Conservation (phyloP, 164 flowering plant species). For the Pachysandra terminalis region DNA sequence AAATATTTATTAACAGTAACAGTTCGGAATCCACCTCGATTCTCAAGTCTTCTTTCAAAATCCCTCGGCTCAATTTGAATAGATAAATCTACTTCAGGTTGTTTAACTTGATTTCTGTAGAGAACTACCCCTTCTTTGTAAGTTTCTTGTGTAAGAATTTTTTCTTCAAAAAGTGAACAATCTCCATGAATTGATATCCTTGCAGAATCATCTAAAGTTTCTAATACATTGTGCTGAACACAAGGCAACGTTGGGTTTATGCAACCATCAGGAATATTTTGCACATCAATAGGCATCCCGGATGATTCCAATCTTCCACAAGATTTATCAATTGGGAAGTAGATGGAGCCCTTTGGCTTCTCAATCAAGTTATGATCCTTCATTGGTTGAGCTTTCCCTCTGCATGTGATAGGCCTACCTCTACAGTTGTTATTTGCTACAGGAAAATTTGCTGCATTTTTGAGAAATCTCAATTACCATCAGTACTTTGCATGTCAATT, state of each 20-base stretch:
- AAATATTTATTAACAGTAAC: conserved; percentile 51
- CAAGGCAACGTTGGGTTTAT: conserved; percentile 17
- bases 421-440: conserved; percentile 5
- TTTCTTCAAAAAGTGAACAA: conserved; percentile 21
- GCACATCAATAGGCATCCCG: conserved; percentile 20
- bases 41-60: conserved; percentile 17
- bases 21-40: conserved; percentile 21
- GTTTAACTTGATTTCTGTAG: conserved; percentile 28
- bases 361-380: conserved; percentile 19
- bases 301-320: conserved; percentile 18
- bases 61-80: conserved; percentile 27
- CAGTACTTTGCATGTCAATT: neutral
- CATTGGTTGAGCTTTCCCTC: conserved; percentile 12
- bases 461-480: neutral
- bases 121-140: conserved; percentile 27
- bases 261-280: conserved; percentile 9
- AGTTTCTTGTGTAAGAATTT: conserved; percentile 20
- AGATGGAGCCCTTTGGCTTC: conserved; percentile 11
- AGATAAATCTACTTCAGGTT: conserved; percentile 22
- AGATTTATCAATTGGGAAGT: conserved; percentile 18
- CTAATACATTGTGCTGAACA: conserved; percentile 15
- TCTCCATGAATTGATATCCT: conserved; percentile 15
- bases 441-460: neutral
- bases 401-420: conserved; percentile 22
- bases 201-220: conserved; percentile 23